phyloP scores from a whole-genome alignment of 2,329 filamentous ascomycete species.

The Penicillium occitanis region DNA sequence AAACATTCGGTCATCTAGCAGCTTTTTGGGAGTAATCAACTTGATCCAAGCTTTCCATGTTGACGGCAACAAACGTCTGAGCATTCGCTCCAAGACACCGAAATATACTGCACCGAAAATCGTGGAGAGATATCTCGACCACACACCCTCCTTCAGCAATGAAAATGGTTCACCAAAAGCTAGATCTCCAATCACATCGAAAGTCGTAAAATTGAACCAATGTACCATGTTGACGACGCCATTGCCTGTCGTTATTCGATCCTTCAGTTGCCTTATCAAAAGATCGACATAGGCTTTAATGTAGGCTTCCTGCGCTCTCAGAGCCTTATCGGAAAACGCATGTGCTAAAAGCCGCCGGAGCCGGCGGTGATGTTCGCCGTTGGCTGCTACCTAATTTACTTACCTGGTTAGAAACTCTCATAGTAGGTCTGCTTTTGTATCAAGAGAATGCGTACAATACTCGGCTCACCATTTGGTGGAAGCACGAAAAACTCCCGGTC shows the following conservation, averaged over 20 bases:
- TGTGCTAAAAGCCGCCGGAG: constrained; percentile 31
- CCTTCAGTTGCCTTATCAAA: constrained; percentile 27
- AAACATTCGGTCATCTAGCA: constrained; percentile 23
- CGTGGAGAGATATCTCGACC: constrained; percentile 42
- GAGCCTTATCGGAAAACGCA: constrained; percentile 35
- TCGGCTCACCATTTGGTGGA: not conserved
- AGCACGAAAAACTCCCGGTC: constrained; percentile 32
- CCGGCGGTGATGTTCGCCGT: constrained; percentile 29
- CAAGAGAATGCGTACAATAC: not conserved
- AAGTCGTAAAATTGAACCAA: constrained; percentile 41
- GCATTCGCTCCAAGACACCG: not conserved
- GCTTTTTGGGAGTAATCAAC: constrained; percentile 24
- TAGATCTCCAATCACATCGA: constrained; percentile 46
- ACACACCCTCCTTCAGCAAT: constrained; percentile 36
- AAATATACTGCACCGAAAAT: constrained; percentile 28
- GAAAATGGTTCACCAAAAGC: constrained; percentile 44
- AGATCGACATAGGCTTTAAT: constrained; percentile 27
- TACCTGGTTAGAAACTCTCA: not conserved
- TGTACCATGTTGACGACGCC: constrained; percentile 31
- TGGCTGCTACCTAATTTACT: constrained; percentile 14
- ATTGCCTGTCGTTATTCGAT: constrained; percentile 2
- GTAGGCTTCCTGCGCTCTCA: constrained; percentile 29
- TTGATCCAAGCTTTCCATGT: not conserved
- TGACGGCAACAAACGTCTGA: not conserved
- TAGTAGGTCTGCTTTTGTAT: not conserved